Conservation (phyloP, 345 rosid genomes). For the Alliaria petiolata region DNA sequence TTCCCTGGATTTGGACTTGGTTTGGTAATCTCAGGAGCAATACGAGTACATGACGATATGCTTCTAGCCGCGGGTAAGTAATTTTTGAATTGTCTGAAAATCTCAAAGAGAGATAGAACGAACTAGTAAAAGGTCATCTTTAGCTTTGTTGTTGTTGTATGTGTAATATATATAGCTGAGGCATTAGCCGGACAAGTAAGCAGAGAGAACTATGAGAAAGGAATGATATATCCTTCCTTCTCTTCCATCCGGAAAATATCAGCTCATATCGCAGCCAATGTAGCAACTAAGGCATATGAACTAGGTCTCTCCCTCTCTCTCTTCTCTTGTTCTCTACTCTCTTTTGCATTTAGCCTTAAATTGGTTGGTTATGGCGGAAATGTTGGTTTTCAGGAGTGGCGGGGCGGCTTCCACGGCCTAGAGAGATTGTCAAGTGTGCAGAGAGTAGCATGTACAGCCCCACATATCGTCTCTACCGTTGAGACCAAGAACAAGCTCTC, state of each 20-base stretch:
- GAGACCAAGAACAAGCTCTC: constrained; percentile 23
- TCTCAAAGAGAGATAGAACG: background rate
- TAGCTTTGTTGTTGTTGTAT: background rate
- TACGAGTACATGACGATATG: constrained; percentile 82
- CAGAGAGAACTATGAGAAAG: constrained; percentile 65
- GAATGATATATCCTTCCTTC: constrained; percentile 84
- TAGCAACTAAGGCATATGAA: constrained; percentile 90
- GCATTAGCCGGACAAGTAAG: constrained; percentile 80
- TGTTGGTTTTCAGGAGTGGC: constrained; percentile 61
- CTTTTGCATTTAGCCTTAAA: background rate
- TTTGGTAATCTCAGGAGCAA: constrained; percentile 78
- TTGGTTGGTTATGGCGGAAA: background rate
- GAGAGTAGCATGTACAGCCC: constrained; percentile 97
- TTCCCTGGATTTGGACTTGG: constrained; percentile 95
- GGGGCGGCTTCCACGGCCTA: constrained; percentile 74
- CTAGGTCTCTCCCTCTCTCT: constrained; percentile 48
- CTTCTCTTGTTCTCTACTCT: too few species aligned
- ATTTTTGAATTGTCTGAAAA: background rate
- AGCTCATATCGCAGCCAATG: constrained; percentile 89
- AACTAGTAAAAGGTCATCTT: background rate
- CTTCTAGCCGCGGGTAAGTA: constrained; percentile 84
- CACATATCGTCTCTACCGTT: constrained; percentile 60
- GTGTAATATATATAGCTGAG: constrained; percentile 69
- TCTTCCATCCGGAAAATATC: constrained; percentile 79
- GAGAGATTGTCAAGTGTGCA: constrained; percentile 67